Evolutionary conservation across 768 basidiomycete genomes (phyloP).

Genomic region (Xanthoconium stramineum): DNA sequence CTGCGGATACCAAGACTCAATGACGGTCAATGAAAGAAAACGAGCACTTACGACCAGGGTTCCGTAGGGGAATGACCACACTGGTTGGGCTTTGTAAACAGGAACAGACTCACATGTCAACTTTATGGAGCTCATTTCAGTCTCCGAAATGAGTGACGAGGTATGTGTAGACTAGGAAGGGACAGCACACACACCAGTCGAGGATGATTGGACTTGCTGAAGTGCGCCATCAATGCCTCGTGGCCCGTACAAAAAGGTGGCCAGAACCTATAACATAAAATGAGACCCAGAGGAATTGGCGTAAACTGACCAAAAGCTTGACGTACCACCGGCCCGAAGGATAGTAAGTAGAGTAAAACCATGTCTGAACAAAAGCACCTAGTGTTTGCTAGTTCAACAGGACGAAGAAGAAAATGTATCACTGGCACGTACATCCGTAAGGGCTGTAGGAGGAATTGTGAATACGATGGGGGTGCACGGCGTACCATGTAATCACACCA

Average conservation of each 20-base stretch:
- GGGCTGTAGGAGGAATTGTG: conserved; percentile 33
- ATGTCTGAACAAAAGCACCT: conserved; percentile 58
- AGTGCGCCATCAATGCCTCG: conserved; percentile 52
- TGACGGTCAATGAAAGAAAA: not conserved
- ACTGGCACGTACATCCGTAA: conserved; percentile 43
- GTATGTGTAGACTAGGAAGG: conserved; percentile 44
- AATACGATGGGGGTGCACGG: not conserved
- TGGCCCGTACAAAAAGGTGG: conserved; percentile 47
- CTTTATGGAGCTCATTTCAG: not conserved
- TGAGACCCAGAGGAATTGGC: not conserved
- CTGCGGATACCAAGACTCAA: not conserved
- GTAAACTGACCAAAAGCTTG: conserved; percentile 41
- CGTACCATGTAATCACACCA: conserved; percentile 35
- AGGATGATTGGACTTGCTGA: conserved; percentile 29
- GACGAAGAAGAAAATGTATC: not conserved
- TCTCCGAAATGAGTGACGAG: conserved; percentile 40
- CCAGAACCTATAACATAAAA: conserved; percentile 46
- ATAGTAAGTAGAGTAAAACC: conserved; percentile 51
- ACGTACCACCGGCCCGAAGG: conserved; percentile 50
- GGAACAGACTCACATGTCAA: not conserved
- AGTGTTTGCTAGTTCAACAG: not conserved
- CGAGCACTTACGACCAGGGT: not conserved
- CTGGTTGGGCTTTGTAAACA: not conserved
- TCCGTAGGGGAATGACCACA: not conserved
- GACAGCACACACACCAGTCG: not conserved